Conservation (phyloP, 1,139 yeast species). For the Pichia sp. region DNA sequence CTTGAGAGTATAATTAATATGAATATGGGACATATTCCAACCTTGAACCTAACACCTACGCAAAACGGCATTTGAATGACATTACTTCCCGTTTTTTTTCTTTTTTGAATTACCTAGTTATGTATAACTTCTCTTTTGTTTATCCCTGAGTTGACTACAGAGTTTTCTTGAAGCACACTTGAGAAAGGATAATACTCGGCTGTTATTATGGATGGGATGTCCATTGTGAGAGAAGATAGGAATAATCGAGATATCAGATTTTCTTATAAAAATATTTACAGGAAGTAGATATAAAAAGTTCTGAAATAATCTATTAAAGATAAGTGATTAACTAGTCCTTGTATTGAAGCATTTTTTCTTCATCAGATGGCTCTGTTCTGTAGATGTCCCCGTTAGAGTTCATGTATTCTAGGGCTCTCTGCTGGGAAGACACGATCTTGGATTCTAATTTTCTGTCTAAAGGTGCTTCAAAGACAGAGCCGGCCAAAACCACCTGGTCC, state of each 20-base stretch:
- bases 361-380: conserved; percentile 35
- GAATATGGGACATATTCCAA: conserved; percentile 10
- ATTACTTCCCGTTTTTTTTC: neutral
- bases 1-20: conserved; percentile 14
- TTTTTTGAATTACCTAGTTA: neutral
- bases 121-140: neutral
- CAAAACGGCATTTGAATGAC: conserved; percentile 5
- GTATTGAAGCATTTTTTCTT: conserved; percentile 18
- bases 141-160: neutral
- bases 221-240: too few relatives aligned
- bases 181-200: neutral
- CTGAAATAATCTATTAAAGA: neutral
- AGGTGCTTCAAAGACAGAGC: conserved; percentile 70
- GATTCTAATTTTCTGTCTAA: conserved; percentile 34
- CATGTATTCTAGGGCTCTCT: conserved; percentile 40
- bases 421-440: conserved; percentile 27
- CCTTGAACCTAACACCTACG: conserved; percentile 16
- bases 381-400: conserved; percentile 49
- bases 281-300: neutral
- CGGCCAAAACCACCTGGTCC: conserved; percentile 64
- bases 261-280: neutral
- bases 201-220: too few relatives aligned
- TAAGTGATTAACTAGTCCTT: conserved; percentile 8
- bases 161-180: neutral
- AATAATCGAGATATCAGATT: too few relatives aligned